Percentiles rank a stretch among this genome's conserved stretches.
Evolutionary conservation across 805 yeast species (phyloP).

Genomic region (Candida sonorensis): DNA sequence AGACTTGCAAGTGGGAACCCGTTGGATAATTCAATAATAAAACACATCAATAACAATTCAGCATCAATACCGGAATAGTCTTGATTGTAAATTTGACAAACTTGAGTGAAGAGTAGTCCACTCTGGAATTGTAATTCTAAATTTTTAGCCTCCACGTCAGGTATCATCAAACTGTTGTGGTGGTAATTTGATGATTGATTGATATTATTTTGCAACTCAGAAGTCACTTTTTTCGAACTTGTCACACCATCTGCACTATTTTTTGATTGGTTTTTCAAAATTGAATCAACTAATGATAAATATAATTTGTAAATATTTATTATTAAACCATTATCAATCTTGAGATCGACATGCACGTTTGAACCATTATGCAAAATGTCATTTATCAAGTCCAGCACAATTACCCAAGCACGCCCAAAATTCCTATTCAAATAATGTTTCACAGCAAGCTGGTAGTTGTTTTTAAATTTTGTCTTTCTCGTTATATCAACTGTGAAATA

Average conservation of each 20-base stretch:
- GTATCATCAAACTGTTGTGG: too few species aligned
- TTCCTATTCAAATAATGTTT: conserved; percentile 33
- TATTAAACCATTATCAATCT: conserved; percentile 8
- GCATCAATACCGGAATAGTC: conserved; percentile 14
- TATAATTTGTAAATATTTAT: conserved; percentile 22
- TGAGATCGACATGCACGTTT: not conserved
- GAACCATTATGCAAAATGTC: conserved; percentile 7
- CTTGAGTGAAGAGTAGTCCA: conserved; percentile 19
- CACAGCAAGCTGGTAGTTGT: conserved; percentile 33
- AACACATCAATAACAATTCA: conserved; percentile 24
- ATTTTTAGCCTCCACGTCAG: not conserved
- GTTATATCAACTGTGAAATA: conserved; percentile 9
- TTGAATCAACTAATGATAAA: conserved; percentile 23
- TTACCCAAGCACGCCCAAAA: conserved; percentile 23
- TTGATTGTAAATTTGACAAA: conserved; percentile 9
- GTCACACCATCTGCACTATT: too few species aligned
- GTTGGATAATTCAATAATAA: conserved; percentile 25
- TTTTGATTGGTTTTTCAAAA: conserved; percentile 16
- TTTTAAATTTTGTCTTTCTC: conserved; percentile 12
- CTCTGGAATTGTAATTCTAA: conserved; percentile 11
- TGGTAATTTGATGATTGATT: too few species aligned
- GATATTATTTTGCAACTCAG: too few species aligned
- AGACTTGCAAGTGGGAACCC: conserved; percentile 15
- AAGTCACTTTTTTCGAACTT: too few species aligned
- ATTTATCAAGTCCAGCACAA: conserved; percentile 15